Percentiles rank a stretch among this genome's conserved stretches.
phyloP scores from a whole-genome alignment of 192 early-diverging fungal species.

The Coemansia sp. region DNA sequence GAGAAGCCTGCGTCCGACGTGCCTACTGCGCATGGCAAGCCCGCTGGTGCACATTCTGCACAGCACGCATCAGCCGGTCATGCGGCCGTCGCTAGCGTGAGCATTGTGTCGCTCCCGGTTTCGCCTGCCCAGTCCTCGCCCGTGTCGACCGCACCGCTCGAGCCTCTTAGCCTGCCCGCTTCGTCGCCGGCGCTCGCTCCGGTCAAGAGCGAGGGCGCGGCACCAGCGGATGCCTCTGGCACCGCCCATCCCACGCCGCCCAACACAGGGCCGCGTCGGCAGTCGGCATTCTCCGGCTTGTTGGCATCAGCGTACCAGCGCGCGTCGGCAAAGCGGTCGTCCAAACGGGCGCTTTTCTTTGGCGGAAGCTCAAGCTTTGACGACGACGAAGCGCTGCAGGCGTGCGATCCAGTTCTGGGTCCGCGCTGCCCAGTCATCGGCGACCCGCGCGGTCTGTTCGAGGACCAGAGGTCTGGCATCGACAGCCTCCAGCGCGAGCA shows the following conservation, averaged over 20 bases:
- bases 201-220: background rate
- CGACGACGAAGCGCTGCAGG: slow-evolving; percentile 11
- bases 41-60: slow-evolving; percentile 21
- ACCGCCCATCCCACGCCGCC: slow-evolving; percentile 31
- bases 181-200: slow-evolving; percentile 10
- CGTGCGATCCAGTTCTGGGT: slow-evolving; percentile 37
- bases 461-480: slow-evolving; percentile 9
- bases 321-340: slow-evolving; percentile 30
- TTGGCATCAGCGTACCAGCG: slow-evolving; percentile 44
- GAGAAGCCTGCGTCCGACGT: background rate
- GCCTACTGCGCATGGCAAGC: slow-evolving; percentile 26
- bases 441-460: slow-evolving; percentile 34
- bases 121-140: slow-evolving; percentile 39
- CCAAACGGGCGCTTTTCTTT: slow-evolving; percentile 33
- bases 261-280: slow-evolving; percentile 26
- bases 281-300: slow-evolving; percentile 38
- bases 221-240: background rate
- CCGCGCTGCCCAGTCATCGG: slow-evolving; percentile 48
- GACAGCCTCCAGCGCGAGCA: slow-evolving; percentile 20
- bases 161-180: slow-evolving; percentile 1
- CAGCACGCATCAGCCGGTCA: background rate
- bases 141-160: slow-evolving; percentile 4
- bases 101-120: slow-evolving; percentile 36
- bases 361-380: slow-evolving; percentile 7
- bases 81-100: slow-evolving; percentile 4